Evolutionary conservation across 139 green algal genomes (phyloP).

Genomic region (Asterochloris sp.): DNA sequence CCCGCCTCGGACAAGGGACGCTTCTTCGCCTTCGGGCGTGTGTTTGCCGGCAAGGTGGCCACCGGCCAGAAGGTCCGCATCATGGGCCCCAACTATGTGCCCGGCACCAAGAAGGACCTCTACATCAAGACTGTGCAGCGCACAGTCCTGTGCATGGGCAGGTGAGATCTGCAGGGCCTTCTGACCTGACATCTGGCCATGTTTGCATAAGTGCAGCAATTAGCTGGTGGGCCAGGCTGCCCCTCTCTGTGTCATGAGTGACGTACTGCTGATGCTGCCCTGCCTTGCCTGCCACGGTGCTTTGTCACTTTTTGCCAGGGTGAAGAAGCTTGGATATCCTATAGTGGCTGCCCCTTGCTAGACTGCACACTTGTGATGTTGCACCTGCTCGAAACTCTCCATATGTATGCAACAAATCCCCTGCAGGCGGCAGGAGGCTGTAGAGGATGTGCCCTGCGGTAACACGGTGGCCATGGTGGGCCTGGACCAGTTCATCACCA

Average conservation of each 20-base stretch:
- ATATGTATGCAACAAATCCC: too few species aligned
- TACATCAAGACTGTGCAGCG: slow-evolving; percentile 98
- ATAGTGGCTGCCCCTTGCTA: too few species aligned
- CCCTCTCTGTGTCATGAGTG: neutral
- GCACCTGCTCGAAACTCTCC: too few species aligned
- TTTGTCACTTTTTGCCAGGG: too few species aligned
- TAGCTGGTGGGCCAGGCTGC: neutral
- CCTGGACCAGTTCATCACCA: slow-evolving; percentile 99
- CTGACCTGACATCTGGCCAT: too few species aligned
- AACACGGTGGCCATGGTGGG: slow-evolving; percentile 99
- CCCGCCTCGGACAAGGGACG: slow-evolving; percentile 95
- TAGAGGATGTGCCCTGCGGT: slow-evolving; percentile 97
- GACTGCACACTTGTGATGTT: too few species aligned
- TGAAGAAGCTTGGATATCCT: too few species aligned
- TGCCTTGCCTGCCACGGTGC: too few species aligned
- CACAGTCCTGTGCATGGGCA: slow-evolving; percentile 99
- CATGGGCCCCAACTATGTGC: slow-evolving; percentile 98
- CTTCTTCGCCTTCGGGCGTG: slow-evolving; percentile 98
- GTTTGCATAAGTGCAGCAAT: neutral
- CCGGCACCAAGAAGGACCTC: slow-evolving; percentile 99
- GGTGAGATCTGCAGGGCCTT: slow-evolving; percentile 34
- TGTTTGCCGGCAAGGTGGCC: slow-evolving; percentile 90
- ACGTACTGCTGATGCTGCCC: too few species aligned
- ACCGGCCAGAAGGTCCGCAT: slow-evolving; percentile 87
- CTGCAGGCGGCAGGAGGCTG: slow-evolving; percentile 84